phyloP scores from a whole-genome alignment of 2,329 filamentous ascomycete species.

The Aspergillus brunneoviolaceus region DNA sequence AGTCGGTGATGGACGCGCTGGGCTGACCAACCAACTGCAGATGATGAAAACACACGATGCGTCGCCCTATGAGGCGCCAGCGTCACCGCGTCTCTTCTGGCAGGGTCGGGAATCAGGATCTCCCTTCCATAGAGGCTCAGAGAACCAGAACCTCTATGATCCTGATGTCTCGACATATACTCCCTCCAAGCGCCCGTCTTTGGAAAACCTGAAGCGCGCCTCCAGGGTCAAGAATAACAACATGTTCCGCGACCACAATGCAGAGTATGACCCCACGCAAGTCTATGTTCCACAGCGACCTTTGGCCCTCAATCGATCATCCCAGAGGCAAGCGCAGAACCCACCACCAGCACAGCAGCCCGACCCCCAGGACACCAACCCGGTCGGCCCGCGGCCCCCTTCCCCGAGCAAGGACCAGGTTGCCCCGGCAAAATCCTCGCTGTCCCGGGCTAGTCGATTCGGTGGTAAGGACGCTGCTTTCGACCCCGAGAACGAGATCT shows the following conservation, averaged over 20 bases:
- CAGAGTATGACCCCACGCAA: constrained; percentile 84
- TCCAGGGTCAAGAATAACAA: constrained; percentile 97
- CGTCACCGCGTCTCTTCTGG: constrained; percentile 89
- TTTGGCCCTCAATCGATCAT: constrained; percentile 62
- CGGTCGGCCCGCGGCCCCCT: constrained; percentile 39
- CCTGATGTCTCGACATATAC: constrained; percentile 62
- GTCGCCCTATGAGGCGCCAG: constrained; percentile 63
- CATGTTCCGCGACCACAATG: constrained; percentile 90
- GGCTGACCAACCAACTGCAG: constrained; percentile 54
- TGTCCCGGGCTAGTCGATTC: constrained; percentile 64
- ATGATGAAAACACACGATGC: constrained; percentile 69
- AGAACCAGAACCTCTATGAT: constrained; percentile 65
- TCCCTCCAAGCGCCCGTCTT: constrained; percentile 79
- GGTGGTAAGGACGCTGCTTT: constrained; percentile 61
- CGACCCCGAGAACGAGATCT: constrained; percentile 66
- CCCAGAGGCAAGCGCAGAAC: constrained; percentile 63
- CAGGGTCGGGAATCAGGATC: constrained; percentile 70
- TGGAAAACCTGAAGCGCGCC: constrained; percentile 91
- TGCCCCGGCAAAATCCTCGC: constrained; percentile 86
- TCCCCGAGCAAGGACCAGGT: constrained; percentile 67
- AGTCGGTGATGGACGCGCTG: neutral
- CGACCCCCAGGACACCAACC: constrained; percentile 16
- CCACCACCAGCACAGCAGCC: constrained; percentile 56
- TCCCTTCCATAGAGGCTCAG: constrained; percentile 61
- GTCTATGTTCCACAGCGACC: constrained; percentile 79